Percentiles rank a stretch among this genome's conserved stretches.
Conservation (phyloP, 2,329 filamentous ascomycete species). For the Aspergillus ibericus region DNA sequence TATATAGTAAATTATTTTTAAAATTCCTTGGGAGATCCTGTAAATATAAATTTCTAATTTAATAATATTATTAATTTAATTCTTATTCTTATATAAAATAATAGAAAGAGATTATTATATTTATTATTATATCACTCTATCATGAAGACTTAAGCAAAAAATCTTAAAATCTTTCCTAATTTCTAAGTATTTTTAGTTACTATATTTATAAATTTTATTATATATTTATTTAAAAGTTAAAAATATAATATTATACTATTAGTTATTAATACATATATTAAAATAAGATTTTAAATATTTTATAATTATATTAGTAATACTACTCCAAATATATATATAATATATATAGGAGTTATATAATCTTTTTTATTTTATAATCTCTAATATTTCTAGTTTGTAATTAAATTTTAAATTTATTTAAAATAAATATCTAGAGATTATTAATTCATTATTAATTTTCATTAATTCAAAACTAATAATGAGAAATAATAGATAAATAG, state of each 20-base stretch:
- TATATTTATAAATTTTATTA: not conserved
- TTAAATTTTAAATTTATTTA: not conserved
- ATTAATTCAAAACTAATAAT: not conserved
- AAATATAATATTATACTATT: not conserved
- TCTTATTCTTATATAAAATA: not conserved
- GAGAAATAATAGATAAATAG: not conserved
- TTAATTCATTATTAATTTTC: not conserved
- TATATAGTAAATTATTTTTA: not conserved
- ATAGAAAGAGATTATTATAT: not conserved
- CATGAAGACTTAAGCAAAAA: no score
- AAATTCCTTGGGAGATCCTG: not conserved
- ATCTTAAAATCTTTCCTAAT: no score
- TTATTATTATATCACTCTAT: not conserved
- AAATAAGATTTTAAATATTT: not conserved
- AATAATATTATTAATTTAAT: not conserved
- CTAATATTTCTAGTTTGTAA: not conserved
- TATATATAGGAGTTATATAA: not conserved
- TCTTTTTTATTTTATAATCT: not conserved
- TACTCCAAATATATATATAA: not conserved
- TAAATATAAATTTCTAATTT: not conserved
- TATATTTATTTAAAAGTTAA: not conserved
- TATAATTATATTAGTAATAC: not conserved
- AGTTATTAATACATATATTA: not conserved
- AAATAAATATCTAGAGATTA: not conserved
- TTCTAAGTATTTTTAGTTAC: not conserved